A percentile compares a stretch with the other conserved stretches of the same genome.
Conservation (phyloP, 1,139 yeast species). For the Suhomyces yuchorum region DNA sequence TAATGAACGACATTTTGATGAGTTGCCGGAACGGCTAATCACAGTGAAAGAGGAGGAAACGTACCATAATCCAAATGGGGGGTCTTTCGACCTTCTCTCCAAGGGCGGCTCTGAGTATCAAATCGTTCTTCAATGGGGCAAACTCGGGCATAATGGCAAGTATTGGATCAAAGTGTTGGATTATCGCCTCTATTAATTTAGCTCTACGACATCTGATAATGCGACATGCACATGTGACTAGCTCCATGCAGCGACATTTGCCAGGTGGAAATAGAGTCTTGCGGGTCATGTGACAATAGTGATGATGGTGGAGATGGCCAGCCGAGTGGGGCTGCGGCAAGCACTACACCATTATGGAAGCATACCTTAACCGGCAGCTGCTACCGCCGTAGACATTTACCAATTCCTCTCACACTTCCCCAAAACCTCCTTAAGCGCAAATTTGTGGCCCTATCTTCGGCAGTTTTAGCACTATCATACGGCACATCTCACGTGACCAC, state of each 20-base stretch:
- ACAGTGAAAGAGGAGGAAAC: conserved; percentile 20
- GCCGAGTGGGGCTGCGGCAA: too few relatives aligned
- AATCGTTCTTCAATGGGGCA: conserved; percentile 80
- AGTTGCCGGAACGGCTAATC: background rate
- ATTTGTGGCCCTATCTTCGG: background rate
- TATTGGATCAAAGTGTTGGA: background rate
- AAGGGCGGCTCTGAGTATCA: conserved; percentile 85
- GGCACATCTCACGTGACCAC: background rate
- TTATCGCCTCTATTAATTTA: background rate
- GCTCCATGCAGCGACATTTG: background rate
- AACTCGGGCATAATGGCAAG: conserved; percentile 39
- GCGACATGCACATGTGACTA: background rate
- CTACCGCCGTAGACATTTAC: too few relatives aligned
- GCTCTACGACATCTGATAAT: background rate
- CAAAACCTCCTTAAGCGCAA: too few relatives aligned
- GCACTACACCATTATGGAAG: too few relatives aligned
- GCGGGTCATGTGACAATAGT: too few relatives aligned
- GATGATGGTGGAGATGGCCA: too few relatives aligned
- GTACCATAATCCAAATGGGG: conserved; percentile 95
- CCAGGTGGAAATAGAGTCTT: too few relatives aligned
- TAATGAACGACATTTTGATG: background rate
- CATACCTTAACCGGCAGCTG: too few relatives aligned
- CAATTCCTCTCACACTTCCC: too few relatives aligned
- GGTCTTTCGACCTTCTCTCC: conserved; percentile 91
- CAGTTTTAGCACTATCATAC: background rate